Conservation (phyloP, 768 basidiomycete genomes). For the Tremella mesenterica region DNA sequence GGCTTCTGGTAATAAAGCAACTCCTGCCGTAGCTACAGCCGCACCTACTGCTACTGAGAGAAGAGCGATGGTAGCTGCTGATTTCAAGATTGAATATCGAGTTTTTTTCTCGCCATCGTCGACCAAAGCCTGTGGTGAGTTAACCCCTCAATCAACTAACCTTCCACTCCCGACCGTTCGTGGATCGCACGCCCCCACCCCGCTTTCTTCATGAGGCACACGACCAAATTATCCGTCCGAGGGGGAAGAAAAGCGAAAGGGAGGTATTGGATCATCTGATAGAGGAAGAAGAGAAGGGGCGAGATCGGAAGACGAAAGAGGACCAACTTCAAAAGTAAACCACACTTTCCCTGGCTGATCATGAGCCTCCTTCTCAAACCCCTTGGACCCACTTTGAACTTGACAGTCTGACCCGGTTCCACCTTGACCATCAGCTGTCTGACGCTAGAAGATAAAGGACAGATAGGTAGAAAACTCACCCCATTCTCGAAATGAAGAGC, state of each 20-base stretch:
- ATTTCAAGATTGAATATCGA: constrained; percentile 36
- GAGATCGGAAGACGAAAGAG: too few relatives aligned
- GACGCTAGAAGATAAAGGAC: neutral
- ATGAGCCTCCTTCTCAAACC: neutral
- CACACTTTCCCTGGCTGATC: constrained; percentile 36
- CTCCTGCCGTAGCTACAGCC: constrained; percentile 38
- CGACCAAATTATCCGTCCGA: too few relatives aligned
- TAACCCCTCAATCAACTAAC: too few relatives aligned
- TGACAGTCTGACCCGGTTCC: constrained; percentile 33
- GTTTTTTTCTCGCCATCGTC: constrained; percentile 36
- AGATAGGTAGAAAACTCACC: too few relatives aligned
- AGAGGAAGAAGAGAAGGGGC: too few relatives aligned
- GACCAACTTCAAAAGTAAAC: constrained; percentile 38
- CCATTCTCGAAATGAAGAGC: constrained; percentile 40
- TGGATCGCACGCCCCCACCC: too few relatives aligned
- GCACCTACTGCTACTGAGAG: constrained; percentile 34
- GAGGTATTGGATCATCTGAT: too few relatives aligned
- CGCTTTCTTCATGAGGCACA: too few relatives aligned
- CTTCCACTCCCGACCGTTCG: too few relatives aligned
- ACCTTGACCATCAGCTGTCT: constrained; percentile 11
- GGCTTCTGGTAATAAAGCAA: constrained; percentile 34
- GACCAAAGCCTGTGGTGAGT: constrained; percentile 20
- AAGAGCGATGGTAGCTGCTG: constrained; percentile 39
- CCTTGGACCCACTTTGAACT: constrained; percentile 24
- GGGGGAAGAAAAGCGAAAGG: too few relatives aligned